Evolutionary conservation across 73 alveolate genomes (phyloP).

Genomic region (Symbiodinium pilosum): DNA sequence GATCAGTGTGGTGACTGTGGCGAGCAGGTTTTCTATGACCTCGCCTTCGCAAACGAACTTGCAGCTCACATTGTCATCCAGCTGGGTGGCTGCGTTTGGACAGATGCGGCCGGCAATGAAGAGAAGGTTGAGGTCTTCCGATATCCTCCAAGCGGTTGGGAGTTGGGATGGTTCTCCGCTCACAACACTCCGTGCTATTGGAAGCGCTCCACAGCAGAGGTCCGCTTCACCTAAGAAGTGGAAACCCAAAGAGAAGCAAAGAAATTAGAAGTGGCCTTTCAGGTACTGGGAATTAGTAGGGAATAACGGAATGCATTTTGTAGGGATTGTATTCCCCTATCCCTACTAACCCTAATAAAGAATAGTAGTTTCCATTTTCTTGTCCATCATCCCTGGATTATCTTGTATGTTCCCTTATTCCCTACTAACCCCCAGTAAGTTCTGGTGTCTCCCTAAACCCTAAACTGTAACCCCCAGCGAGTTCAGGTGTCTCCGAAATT

Average conservation of each 20-base stretch:
- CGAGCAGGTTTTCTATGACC: no score
- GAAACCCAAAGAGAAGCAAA: neutral
- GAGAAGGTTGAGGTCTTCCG: no score
- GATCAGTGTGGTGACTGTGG: no score
- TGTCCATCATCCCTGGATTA: no score
- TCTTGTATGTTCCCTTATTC: neutral
- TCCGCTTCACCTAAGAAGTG: neutral
- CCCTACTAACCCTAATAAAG: neutral
- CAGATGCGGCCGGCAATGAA: no score
- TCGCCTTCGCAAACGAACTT: no score
- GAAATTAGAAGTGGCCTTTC: neutral
- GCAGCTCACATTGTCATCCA: no score
- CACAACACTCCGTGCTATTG: neutral
- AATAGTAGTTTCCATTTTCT: no score
- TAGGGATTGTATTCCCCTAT: neutral
- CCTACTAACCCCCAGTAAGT: neutral
- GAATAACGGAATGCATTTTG: neutral
- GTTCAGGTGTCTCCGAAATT: no score
- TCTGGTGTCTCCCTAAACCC: neutral
- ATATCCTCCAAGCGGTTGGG: no score
- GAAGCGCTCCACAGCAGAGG: neutral
- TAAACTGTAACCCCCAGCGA: neutral
- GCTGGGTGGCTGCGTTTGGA: no score
- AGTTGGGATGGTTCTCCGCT: no score
- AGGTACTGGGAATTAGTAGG: neutral